Evolutionary conservation across 306 rosid genomes (phyloP).

Genomic region (Oemleria cerasiformis): DNA sequence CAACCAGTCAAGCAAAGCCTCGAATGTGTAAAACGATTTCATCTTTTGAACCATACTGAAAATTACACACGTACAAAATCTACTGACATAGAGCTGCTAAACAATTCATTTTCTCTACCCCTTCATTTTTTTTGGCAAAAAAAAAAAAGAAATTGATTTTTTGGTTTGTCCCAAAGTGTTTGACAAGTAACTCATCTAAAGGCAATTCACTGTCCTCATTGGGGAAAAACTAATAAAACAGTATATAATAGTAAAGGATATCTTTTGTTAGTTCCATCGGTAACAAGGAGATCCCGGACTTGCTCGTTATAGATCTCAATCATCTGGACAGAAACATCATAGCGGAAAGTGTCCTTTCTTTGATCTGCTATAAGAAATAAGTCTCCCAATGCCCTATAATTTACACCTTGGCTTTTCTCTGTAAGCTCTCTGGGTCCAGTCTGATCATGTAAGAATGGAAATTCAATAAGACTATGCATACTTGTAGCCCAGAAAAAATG

Average conservation of each 20-base stretch:
- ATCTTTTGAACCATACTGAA: neutral
- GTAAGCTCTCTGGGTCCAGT: constrained; percentile 88
- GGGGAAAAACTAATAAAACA: constrained; percentile 16
- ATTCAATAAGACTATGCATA: constrained; percentile 5
- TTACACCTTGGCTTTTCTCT: constrained; percentile 88
- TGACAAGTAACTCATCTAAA: neutral
- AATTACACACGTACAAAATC: neutral
- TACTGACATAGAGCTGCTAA: neutral
- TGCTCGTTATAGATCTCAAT: constrained; percentile 96
- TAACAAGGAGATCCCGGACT: constrained; percentile 89
- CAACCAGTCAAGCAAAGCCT: constrained; percentile 46
- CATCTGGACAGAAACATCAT: constrained; percentile 91
- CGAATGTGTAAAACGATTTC: neutral
- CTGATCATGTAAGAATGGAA: constrained; percentile 35
- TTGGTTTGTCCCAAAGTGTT: neutral
- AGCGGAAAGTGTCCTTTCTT: constrained; percentile 71
- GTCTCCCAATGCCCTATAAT: constrained; percentile 90
- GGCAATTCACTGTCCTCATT: neutral
- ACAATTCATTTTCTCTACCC: neutral
- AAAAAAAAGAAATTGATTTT: neutral
- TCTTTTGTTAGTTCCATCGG: constrained; percentile 87
- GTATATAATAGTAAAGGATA: constrained; percentile 54
- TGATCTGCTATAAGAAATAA: constrained; percentile 74
- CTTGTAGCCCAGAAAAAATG: neutral
- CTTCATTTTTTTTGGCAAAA: no score